Percentiles rank a stretch among this genome's conserved stretches.
Conservation (phyloP, 2,329 filamentous ascomycete genomes). For the Colletotrichum truncatum region DNA sequence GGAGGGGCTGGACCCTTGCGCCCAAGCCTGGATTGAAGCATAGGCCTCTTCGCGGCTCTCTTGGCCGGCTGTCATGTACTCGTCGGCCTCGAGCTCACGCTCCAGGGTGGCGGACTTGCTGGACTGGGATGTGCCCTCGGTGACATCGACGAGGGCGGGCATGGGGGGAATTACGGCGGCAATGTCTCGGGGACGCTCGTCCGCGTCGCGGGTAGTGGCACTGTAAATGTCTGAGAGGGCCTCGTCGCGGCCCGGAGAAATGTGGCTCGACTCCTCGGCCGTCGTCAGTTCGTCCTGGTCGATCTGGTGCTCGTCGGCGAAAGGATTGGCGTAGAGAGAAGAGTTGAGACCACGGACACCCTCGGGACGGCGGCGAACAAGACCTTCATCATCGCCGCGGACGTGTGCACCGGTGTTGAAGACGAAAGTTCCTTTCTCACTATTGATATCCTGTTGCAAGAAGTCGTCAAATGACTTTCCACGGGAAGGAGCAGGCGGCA, state of each 20-base stretch:
- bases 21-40: conserved; percentile 73
- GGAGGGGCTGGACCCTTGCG: conserved; percentile 59
- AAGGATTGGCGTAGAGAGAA: conserved; percentile 65
- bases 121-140: conserved; percentile 24
- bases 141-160: conserved; percentile 45
- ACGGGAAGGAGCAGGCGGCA: conserved; percentile 26
- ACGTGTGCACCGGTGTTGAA: conserved; percentile 65
- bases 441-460: conserved; percentile 57
- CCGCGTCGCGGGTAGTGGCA: conserved; percentile 57
- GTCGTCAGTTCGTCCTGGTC: conserved; percentile 52
- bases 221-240: conserved; percentile 65
- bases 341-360: conserved; percentile 56
- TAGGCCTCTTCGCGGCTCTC: conserved; percentile 58
- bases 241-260: conserved; percentile 57
- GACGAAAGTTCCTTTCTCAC: conserved; percentile 64
- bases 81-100: conserved; percentile 50
- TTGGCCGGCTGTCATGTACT: conserved; percentile 63
- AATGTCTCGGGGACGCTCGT: conserved; percentile 32
- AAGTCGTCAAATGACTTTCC: conserved; percentile 68
- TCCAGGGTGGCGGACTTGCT: conserved; percentile 31
- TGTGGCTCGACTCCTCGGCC: conserved; percentile 45
- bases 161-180: conserved; percentile 34
- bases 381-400: conserved; percentile 49
- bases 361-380: conserved; percentile 58
- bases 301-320: conserved; percentile 65